Percentiles rank a stretch among this genome's conserved stretches.
Conservation (phyloP, 306 rosid species). For the Lathyrus oleraceus region DNA sequence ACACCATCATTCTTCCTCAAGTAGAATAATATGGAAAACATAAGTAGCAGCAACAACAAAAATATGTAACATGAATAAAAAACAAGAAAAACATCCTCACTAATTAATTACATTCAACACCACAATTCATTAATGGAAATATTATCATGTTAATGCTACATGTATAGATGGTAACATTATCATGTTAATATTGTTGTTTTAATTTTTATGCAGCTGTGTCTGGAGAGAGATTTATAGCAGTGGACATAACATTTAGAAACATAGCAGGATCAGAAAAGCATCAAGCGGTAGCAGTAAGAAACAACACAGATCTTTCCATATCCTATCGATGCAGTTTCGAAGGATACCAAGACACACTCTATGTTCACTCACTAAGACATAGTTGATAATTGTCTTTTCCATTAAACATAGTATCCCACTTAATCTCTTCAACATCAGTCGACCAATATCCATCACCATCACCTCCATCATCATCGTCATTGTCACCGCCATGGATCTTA, state of each 20-base stretch:
- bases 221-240: conserved; percentile 68
- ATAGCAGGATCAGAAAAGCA: conserved; percentile 75
- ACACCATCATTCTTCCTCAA: no score
- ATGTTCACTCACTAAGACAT: conserved; percentile 73
- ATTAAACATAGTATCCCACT: conserved; percentile 93
- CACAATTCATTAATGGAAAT: no score
- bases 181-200: background rate
- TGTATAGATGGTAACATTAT: no score
- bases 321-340: conserved; percentile 84
- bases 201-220: conserved; percentile 55
- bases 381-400: no score
- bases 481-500: conserved; percentile 34
- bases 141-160: no score
- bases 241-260: conserved; percentile 76
- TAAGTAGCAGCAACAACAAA: no score
- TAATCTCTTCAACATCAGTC: conserved; percentile 74
- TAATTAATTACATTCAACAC: no score
- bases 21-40: no score
- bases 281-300: conserved; percentile 87
- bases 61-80: no score
- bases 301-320: conserved; percentile 71
- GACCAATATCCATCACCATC: no score
- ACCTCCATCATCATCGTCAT: conserved; percentile 48
- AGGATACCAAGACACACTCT: conserved; percentile 90
- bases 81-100: no score